Evolutionary conservation across 2,329 filamentous ascomycete genomes (phyloP).

Genomic region (Blastomyces emzantsi): DNA sequence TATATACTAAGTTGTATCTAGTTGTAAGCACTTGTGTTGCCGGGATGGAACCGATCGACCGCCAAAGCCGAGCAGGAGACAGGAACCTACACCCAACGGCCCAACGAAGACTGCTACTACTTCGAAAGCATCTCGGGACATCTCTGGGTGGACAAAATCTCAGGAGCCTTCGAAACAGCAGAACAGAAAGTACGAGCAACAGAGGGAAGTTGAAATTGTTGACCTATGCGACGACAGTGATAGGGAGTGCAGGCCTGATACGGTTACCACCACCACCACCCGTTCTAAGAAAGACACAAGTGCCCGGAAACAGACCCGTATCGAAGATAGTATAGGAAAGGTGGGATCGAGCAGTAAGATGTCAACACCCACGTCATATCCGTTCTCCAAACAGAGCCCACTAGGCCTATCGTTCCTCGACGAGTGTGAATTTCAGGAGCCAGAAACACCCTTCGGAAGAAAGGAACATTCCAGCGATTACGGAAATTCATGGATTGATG

Average conservation of each 20-base stretch:
- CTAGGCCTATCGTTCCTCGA: slow-evolving; percentile 18
- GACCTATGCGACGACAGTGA: slow-evolving; percentile 10
- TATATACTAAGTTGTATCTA: slow-evolving; percentile 26
- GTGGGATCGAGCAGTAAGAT: background rate
- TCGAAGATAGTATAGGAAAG: background rate
- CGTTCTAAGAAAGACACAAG: background rate
- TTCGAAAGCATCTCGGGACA: background rate
- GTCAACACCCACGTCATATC: background rate
- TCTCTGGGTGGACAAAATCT: background rate
- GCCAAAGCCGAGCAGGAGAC: slow-evolving; percentile 34
- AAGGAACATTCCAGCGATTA: slow-evolving; percentile 28
- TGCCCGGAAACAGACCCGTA: background rate
- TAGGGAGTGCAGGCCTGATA: background rate
- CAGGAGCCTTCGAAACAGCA: background rate
- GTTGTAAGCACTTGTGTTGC: slow-evolving; percentile 66
- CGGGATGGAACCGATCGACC: slow-evolving; percentile 60
- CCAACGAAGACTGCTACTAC: background rate
- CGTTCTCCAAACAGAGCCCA: background rate
- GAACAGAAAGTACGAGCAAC: background rate
- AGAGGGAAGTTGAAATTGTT: slow-evolving; percentile 13
- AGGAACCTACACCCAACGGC: slow-evolving; percentile 8
- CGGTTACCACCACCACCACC: background rate
- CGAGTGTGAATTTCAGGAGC: slow-evolving; percentile 1
- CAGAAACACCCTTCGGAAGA: background rate
- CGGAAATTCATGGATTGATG: slow-evolving; percentile 25